phyloP scores from a whole-genome alignment of 176 grass and related monocot genomes.

The Hsuehochloa calcarea region DNA sequence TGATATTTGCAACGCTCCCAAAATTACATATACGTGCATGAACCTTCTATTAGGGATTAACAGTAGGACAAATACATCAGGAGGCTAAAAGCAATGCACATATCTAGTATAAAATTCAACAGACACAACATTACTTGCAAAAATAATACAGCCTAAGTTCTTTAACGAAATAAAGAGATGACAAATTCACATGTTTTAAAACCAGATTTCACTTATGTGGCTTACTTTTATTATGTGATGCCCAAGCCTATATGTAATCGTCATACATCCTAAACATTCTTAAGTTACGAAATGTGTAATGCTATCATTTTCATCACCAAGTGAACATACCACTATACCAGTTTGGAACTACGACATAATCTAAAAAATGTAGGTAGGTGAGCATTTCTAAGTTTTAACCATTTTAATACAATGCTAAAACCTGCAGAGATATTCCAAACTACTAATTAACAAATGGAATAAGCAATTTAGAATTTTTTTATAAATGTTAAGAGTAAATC shows the following conservation, averaged over 20 bases:
- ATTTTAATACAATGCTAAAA: constrained; percentile 10
- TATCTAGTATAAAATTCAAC: constrained; percentile 2
- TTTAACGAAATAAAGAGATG: constrained; percentile 10
- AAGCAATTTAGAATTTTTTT: neutral
- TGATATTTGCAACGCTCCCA: neutral
- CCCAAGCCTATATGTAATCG: neutral
- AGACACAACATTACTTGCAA: neutral
- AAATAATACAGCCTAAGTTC: neutral
- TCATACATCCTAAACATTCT: neutral
- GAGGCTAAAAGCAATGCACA: neutral
- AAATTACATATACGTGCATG: neutral
- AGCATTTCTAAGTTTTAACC: neutral
- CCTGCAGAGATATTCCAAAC: neutral
- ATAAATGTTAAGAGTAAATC: neutral
- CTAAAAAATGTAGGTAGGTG: neutral
- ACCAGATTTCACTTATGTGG: constrained; percentile 10
- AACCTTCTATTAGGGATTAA: neutral
- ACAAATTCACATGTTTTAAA: constrained; percentile 3
- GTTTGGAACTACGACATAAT: neutral
- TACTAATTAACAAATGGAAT: neutral
- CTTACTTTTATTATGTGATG: neutral
- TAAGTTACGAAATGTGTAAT: neutral
- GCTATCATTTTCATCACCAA: neutral
- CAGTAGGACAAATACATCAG: no score
- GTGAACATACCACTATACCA: neutral